phyloP scores from a whole-genome alignment of 2,329 filamentous ascomycete species.

The Penicillium sp. region DNA sequence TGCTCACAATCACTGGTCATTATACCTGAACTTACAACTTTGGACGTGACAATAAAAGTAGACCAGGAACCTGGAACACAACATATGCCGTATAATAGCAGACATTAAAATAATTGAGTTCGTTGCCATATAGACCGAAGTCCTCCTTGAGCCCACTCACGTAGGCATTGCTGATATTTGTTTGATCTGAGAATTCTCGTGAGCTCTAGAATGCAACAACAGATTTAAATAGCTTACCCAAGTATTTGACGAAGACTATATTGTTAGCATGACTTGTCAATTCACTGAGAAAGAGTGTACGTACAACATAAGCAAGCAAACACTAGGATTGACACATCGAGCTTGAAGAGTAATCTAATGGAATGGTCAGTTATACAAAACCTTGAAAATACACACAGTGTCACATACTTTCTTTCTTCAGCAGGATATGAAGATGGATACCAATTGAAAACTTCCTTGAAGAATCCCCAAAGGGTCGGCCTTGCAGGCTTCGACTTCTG shows the following conservation, averaged over 20 bases:
- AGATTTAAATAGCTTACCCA: conserved; percentile 15
- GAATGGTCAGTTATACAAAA: neutral
- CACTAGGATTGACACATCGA: conserved; percentile 33
- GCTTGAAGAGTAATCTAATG: conserved; percentile 30
- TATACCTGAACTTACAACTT: conserved; percentile 19
- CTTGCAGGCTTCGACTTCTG: conserved; percentile 3
- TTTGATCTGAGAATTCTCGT: conserved; percentile 23
- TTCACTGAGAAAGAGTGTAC: neutral
- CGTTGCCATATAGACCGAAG: conserved; percentile 31
- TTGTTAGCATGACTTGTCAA: conserved; percentile 1
- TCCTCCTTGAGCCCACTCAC: conserved; percentile 36
- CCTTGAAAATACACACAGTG: no score
- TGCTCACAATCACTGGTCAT: neutral
- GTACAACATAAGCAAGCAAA: conserved; percentile 36
- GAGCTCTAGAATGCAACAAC: neutral
- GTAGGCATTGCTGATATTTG: conserved; percentile 37
- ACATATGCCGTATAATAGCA: conserved; percentile 34
- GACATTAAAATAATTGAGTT: conserved; percentile 34
- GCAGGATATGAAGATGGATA: conserved; percentile 31
- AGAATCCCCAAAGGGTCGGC: conserved; percentile 15
- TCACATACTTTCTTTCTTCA: conserved; percentile 30
- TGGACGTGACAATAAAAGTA: conserved; percentile 32
- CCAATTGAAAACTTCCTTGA: conserved; percentile 37
- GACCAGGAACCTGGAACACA: conserved; percentile 31
- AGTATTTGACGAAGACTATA: conserved; percentile 29